Base-by-base conservation (phyloP, 768 basidiomycete species). In the Macrocybe gigantea region DNA sequence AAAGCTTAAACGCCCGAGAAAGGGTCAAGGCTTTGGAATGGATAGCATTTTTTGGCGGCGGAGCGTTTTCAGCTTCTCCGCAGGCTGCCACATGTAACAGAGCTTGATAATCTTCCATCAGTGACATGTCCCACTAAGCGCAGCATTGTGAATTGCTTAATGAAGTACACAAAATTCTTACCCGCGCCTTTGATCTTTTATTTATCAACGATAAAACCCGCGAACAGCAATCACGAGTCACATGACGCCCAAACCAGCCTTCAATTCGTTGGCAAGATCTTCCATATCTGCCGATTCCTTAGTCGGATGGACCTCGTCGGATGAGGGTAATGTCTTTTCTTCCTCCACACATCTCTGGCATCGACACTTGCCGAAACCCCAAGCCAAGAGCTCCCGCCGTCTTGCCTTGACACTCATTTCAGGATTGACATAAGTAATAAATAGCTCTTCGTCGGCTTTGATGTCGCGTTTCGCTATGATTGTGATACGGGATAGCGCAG, bases 401-500 rank as follows among this genome's bases (percentile, higher is more conserved):
- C 88, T 77, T 42, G 64, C 67, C 15, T 65, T 65, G 33, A 73
- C 69, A 6, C 67, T 63, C 39, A 75, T 51, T n/a, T 69, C 64
- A 0, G 88, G 86, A 58, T 93, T 75, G 41, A 91, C 88, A 57
- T 95, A 94, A 0, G 85, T 81, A 48, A 91, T 79, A 1, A 78
- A 49, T 22, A 93, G 74, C 63, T 94, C 92, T 48, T 91, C 82
- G 1, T 88, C 89, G 0, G 70, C 62, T 15, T 73, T 68, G 46
- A 96, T 84, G 13, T 76, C 70, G 7, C 69, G 62, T 47, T 75
- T 78, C 5, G 92, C 85, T n/a, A 88, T 62, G 22, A 91, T 60
- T 0, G 86, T 82, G 60, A 95, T 86, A 34, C 88, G 79, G 6
- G 83, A 73, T 46, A 90, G 82, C 1, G 84, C 75, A 1, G 71